Evolutionary conservation across 1,284 basidiomycete species (phyloP), one percentile per base, ranked within the genome.

Genomic region (Acaromyces ingoldii): DNA sequence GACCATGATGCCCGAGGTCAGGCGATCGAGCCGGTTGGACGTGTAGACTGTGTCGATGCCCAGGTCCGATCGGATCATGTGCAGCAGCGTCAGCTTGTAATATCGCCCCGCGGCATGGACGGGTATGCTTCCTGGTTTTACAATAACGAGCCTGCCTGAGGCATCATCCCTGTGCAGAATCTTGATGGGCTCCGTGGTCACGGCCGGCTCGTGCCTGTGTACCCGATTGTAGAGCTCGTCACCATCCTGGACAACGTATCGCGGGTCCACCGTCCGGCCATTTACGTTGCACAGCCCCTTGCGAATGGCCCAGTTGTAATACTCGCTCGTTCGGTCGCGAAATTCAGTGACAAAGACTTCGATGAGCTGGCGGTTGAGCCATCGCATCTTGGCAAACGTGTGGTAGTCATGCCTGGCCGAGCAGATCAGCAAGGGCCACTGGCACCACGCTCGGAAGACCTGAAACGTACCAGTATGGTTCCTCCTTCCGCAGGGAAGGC

Each of bases 1-100:
- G 61, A 99, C 89, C 91, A 99, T 93, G 51, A 97, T 81, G 4
- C 95, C 95, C 0, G 90, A 93, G 0, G 95, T 98, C 17, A 98
- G 80, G 45, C 95, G 82, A 77, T 99, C 95, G 41, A 99, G 80
- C 43, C 95, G 83, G 74, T 98, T 99, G 34, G 91, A 87, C 55
- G 93, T 87, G 76, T 89, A 91, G 26, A 87, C 84, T 68, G 88
- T 88, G 46, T 84, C 78, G 56, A 88, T 86, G 1, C 86, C 87
- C 66, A 91, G 87, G 54, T 97, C 92, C 42, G 84, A 78, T 65
- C 87, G 84, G 34, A 98, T 80, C 30, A 97, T 88, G 72, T 91
- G 87, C 1, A 91, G 83, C 6, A 97, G 81, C 2, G 72, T 73
- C 40, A 72, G 67, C 11, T 63, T 34, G 33, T 60, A 44, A 34